These are phyloP conservation scores for Biscogniauxia sp. DNA, from an alignment of 2,329 filamentous ascomycete genomes.

Conservation along the genomic window DNA sequence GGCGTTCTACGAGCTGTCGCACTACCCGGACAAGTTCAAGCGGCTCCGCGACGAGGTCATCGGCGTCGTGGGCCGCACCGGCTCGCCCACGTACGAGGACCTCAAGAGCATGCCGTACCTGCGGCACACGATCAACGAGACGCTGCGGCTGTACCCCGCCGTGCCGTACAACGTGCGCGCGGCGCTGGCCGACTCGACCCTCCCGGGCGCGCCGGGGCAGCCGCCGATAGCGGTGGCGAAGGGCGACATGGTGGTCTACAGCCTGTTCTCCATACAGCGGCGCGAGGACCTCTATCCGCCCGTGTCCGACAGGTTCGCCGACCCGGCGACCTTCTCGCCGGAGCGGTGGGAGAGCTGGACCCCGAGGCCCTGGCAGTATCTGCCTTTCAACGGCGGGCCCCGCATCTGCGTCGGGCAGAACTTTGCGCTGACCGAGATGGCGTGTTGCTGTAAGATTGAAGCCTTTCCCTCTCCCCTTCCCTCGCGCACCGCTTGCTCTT, in stretches of 20 bases:
- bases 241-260: constrained; percentile 48
- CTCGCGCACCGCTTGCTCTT: too few species aligned
- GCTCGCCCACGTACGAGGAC: constrained; percentile 57
- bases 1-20: constrained; percentile 65
- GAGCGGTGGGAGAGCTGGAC: constrained; percentile 52
- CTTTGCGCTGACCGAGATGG: constrained; percentile 59
- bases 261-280: constrained; percentile 51
- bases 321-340: constrained; percentile 43
- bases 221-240: constrained; percentile 44
- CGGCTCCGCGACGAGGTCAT: constrained; percentile 63
- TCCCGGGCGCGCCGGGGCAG: constrained; percentile 23
- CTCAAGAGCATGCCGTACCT: constrained; percentile 71
- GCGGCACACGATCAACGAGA: constrained; percentile 48
- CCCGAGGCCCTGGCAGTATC: constrained; percentile 52
- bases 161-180: constrained; percentile 54
- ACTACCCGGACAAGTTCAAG: constrained; percentile 53
- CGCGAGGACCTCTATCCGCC: constrained; percentile 47
- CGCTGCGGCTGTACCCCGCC: constrained; percentile 47
- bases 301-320: constrained; percentile 36
- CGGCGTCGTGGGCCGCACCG: constrained; percentile 49
- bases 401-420: constrained; percentile 59
- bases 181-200: constrained; percentile 27
- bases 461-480: not conserved
- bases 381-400: constrained; percentile 53
- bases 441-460: constrained; percentile 41